Evolutionary conservation across 306 rosid species (phyloP), one percentile per base, ranked within the genome.

Genomic region (Rosa chinensis): DNA sequence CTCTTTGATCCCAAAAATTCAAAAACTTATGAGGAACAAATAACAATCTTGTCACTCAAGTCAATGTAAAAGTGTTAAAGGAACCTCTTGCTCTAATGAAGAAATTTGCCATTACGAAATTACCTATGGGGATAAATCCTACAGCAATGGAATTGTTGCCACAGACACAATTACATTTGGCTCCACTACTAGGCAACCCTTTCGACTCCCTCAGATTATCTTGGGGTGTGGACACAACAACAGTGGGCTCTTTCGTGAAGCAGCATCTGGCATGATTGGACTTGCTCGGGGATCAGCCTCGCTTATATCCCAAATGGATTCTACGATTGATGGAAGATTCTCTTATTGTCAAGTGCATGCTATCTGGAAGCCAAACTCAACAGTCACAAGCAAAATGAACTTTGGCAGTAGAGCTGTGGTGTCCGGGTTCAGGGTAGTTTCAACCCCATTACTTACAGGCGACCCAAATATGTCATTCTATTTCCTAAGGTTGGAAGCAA

Each of bases 131-230:
- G 69, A 63, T 5, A 2, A 1, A 0, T 87, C 92, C 8, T 39
- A 12, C 11, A 32, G 85, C 28, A 0, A 48, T 0, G 90, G 93
- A 3, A 76, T 76, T 45, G 23, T 91, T 11, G 92, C 90, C n/a
- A 6, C 68, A 0, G 94, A 92, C 0, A 80, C 82, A 0, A 16
- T 90, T 42, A 79, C 91, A 4, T 75, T 92, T 12, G 76, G 74
- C 4, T 84, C 90, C 2, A 70, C 81, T 6, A 16, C 66, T 5
- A 69, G 43, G 0, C 20, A 53, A 1, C 14, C 77, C 52, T 7
- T 10, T 48, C 3, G 16, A 48, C 17, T 32, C 45, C 70, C 23
- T 13, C 45, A 64, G 35, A 64, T 16, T 17, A 35, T 64, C 45
- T 6, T 64, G 6, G 45, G 70, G n/a, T 64, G 45, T 37, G 70